Percentiles rank a stretch among this genome's conserved stretches.
Conservation (phyloP, 345 rosid species). For the Bruguiera gymnorhiza region DNA sequence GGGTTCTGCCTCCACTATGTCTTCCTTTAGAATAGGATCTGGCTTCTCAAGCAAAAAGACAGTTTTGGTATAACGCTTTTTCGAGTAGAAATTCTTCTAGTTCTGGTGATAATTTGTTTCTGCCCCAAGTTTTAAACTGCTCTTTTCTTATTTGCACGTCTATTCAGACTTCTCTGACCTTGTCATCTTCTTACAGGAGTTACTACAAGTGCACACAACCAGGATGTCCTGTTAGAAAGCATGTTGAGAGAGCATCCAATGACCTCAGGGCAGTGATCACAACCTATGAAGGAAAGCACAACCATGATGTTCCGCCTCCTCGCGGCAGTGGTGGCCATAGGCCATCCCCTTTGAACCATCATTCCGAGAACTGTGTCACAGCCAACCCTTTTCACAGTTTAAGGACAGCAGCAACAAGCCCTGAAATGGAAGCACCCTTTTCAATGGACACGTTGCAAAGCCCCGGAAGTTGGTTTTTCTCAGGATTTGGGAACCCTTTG, state of each 20-base stretch:
- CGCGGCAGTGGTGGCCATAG: constrained; percentile 62
- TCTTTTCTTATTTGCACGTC: too few species aligned
- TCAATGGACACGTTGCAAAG: constrained; percentile 48
- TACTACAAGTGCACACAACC: constrained; percentile 81
- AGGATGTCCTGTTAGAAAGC: constrained; percentile 85
- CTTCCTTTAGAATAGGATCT: too few species aligned
- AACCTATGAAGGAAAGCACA: constrained; percentile 90
- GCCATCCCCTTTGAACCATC: constrained; percentile 24
- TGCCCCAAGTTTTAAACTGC: too few species aligned
- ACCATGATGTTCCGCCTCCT: constrained; percentile 79
- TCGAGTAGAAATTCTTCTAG: too few species aligned
- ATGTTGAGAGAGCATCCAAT: constrained; percentile 84
- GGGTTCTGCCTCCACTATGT: too few species aligned
- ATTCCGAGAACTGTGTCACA: constrained; percentile 15
- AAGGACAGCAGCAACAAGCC: constrained; percentile 17
- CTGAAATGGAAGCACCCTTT: constrained; percentile 41
- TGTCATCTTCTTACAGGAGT: constrained; percentile 46
- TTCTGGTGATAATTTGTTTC: too few species aligned
- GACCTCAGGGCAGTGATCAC: constrained; percentile 84
- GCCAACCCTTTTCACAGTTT: constrained; percentile 23
- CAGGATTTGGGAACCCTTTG: constrained; percentile 38
- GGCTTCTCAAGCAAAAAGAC: too few species aligned
- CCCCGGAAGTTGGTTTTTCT: constrained; percentile 34
- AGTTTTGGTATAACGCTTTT: too few species aligned
- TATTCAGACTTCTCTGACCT: background rate